Conservation (phyloP, 768 basidiomycete species). For the Amanita pseudoporphyria region DNA sequence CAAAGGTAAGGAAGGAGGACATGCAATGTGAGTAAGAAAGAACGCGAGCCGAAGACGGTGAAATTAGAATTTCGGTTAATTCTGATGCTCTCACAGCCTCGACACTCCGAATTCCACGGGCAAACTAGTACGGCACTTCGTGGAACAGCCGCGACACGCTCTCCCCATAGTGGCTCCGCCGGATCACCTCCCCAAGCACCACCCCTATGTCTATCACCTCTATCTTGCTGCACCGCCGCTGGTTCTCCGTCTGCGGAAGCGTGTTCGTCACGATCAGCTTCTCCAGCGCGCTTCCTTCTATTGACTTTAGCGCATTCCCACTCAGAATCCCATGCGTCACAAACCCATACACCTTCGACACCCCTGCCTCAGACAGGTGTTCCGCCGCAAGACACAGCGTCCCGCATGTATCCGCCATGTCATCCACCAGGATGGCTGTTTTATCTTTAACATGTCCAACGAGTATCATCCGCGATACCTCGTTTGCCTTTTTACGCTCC, state of each 20-base stretch:
- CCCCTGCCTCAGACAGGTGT: conserved; percentile 85
- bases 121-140: conserved; percentile 72
- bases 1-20: conserved; percentile 18
- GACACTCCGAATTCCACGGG: not conserved
- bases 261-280: conserved; percentile 99
- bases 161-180: conserved; percentile 96
- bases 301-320: conserved; percentile 72
- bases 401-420: conserved; percentile 97
- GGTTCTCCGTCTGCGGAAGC: conserved; percentile 80
- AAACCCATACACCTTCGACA: conserved; percentile 76
- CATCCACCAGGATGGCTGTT: conserved; percentile 91
- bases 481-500: conserved; percentile 95
- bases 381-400: conserved; percentile 88
- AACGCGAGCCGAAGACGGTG: conserved; percentile 7
- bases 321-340: conserved; percentile 96
- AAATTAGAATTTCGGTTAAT: conserved; percentile 9
- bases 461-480: conserved; percentile 90
- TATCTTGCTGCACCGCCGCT: conserved; percentile 63
- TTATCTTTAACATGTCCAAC: conserved; percentile 93
- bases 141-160: conserved; percentile 84
- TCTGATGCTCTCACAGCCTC: conserved; percentile 7
- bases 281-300: conserved; percentile 70
- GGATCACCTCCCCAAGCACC: conserved; percentile 92
- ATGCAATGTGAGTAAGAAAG: conserved; percentile 13
- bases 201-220: conserved; percentile 93